These are phyloP conservation scores for Immersiporthe knoxdaviesiana DNA, from an alignment of 2,329 filamentous ascomycete species.

Conservation along the genomic window DNA sequence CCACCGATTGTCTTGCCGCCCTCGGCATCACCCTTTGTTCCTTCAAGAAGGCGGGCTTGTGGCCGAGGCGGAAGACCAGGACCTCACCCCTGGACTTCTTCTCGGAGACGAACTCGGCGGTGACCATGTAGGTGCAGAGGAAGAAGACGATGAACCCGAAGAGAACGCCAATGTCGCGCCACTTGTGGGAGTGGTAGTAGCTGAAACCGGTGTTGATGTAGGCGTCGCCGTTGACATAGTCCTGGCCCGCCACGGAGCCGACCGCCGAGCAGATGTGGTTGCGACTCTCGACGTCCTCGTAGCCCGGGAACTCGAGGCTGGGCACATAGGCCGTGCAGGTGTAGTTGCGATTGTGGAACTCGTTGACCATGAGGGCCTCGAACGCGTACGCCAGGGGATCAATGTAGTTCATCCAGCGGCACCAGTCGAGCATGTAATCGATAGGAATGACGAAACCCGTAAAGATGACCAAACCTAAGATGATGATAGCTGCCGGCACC, in stretches of 20 bases:
- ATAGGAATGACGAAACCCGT: slow-evolving; percentile 71
- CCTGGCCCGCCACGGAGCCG: slow-evolving; percentile 59
- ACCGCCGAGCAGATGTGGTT: slow-evolving; percentile 62
- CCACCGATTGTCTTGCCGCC: slow-evolving; percentile 55
- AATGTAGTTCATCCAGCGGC: slow-evolving; percentile 80
- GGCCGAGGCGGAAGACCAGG: slow-evolving; percentile 72
- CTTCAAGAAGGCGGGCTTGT: slow-evolving; percentile 60
- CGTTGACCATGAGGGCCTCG: slow-evolving; percentile 80
- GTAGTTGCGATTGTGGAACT: slow-evolving; percentile 72
- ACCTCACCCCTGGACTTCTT: slow-evolving; percentile 78
- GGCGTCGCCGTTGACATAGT: slow-evolving; percentile 58
- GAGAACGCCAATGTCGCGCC: slow-evolving; percentile 74
- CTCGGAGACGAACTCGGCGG: slow-evolving; percentile 67
- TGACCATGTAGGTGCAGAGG: slow-evolving; percentile 62
- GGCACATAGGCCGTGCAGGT: slow-evolving; percentile 53
- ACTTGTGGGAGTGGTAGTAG: slow-evolving; percentile 63
- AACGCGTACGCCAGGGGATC: slow-evolving; percentile 82
- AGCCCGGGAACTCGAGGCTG: slow-evolving; percentile 38
- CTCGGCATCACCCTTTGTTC: slow-evolving; percentile 64
- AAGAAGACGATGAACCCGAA: slow-evolving; percentile 67
- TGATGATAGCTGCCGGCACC: slow-evolving; percentile 62
- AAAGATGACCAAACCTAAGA: slow-evolving; percentile 69
- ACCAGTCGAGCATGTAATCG: slow-evolving; percentile 77
- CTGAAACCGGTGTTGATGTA: slow-evolving; percentile 59
- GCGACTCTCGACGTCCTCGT: slow-evolving; percentile 39